Evolutionary conservation across 2,329 filamentous ascomycete species (phyloP), one percentile per base, ranked within the genome.

Genomic region (Talaromyces sp.): DNA sequence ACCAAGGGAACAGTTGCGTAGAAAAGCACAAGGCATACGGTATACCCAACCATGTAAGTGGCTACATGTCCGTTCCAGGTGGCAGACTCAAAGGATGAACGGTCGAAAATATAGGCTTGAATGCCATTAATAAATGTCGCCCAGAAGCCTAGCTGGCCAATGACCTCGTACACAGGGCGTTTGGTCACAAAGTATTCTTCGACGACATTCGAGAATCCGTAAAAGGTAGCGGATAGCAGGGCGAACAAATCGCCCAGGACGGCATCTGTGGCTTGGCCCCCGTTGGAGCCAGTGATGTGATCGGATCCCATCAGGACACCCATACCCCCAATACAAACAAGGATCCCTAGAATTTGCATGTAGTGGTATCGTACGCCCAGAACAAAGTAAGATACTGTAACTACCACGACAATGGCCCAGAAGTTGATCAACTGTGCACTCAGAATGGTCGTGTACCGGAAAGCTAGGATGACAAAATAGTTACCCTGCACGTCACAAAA

Each of bases 381-480:
- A 68, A 97, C 82, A 65, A 88, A 67, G 78, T 96, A 93, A 31
- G 92, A 96, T 66, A 97, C 79, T 64, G 90, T 73, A 23, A 98
- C 92, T 27, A 99, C 95, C 65, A 94, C 88, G 57, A 96, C 91
- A 68, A 99, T 98, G 68, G 93, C 91, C 94, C 94, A 98, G 80
- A 98, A 98, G 83, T 97, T 97, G 79, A 99, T 92, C 58, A 99
- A 85, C 82, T 98, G 93, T 16, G 92, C 92, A 23, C 90, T 95
- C 56, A 98, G 84, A 68, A 97, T 89, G 70, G 93, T 97, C 60
- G 94, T 96, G 81, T 96, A 88, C 63, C 89, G 85, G 80, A 98
- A 99, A 5, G 94, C 95, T 56, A 97, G 84, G 57, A 99, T 94
- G 70, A 93, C 93, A 74, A 98, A 98, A 82, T 97, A 99, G 79